These are phyloP conservation scores for Diaporthe ilicicola DNA, from an alignment of 2,329 filamentous ascomycete genomes.

Conservation along the genomic window DNA sequence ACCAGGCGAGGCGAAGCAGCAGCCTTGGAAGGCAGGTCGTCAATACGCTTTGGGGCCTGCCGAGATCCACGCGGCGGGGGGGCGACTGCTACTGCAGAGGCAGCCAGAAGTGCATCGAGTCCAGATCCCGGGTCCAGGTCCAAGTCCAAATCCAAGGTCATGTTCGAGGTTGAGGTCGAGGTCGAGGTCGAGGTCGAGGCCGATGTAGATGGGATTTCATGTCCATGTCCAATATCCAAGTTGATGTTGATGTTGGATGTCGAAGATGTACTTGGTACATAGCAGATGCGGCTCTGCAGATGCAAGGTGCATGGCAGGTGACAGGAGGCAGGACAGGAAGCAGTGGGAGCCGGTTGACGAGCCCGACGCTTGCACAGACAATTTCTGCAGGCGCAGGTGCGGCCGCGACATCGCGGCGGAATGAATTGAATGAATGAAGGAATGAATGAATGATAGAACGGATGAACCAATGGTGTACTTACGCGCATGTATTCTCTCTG, in stretches of 20 bases:
- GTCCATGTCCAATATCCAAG: not conserved
- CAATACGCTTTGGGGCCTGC: not conserved
- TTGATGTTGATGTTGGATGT: not conserved
- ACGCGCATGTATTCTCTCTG: slow-evolving; percentile 2
- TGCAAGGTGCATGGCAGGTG: not conserved
- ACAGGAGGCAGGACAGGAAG: not conserved
- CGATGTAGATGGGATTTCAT: not conserved
- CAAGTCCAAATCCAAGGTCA: not conserved
- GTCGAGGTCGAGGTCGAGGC: not conserved
- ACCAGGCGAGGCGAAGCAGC: not conserved
- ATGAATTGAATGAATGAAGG: not conserved
- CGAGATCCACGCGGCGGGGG: not conserved
- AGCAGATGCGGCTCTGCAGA: slow-evolving; percentile 27
- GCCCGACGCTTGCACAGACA: not conserved
- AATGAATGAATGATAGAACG: not conserved
- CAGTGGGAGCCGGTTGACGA: not conserved
- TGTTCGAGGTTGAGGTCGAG: not conserved
- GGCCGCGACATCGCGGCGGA: not conserved
- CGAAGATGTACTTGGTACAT: slow-evolving; percentile 16
- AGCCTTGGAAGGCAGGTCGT: not conserved
- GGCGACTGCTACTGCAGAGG: not conserved
- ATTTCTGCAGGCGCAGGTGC: not conserved
- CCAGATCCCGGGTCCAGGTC: too few relatives aligned
- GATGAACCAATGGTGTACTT: slow-evolving; percentile 1
- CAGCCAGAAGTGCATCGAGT: not conserved